phyloP scores from a whole-genome alignment of 768 basidiomycete species.

The Thelephora ganbajun region DNA sequence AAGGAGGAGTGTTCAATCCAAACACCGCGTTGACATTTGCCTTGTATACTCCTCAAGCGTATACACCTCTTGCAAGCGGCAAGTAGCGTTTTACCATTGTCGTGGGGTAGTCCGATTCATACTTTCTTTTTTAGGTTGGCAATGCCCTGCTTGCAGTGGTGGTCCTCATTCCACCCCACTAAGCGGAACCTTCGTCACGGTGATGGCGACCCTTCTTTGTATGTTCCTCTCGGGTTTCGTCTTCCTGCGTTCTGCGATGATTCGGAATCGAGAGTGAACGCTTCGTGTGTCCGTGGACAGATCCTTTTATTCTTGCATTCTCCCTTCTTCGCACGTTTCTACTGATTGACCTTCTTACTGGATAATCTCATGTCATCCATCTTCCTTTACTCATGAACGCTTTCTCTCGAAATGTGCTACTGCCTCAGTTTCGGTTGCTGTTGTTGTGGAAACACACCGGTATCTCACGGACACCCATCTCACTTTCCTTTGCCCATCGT shows the following conservation, averaged over 20 bases:
- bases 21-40: constrained; percentile 69
- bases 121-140: neutral
- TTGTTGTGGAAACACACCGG: no score
- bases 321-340: no score
- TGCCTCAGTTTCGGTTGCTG: no score
- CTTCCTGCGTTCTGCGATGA: neutral
- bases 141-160: neutral
- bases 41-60: constrained; percentile 64
- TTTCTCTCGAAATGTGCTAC: no score
- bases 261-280: no score
- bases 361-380: no score
- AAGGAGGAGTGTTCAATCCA: constrained; percentile 52
- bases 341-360: no score
- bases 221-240: neutral
- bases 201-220: neutral
- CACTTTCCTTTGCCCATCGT: no score
- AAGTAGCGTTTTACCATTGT: constrained; percentile 8
- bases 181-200: neutral
- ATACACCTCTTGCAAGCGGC: constrained; percentile 51
- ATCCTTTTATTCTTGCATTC: no score
- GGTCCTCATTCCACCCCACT: neutral
- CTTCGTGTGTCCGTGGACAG: no score
- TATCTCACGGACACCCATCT: no score
- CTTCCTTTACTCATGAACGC: no score
- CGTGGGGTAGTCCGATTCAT: neutral